Evolutionary conservation across 192 early-diverging fungal genomes (phyloP).

Genomic region (Linnemannia elongata): DNA sequence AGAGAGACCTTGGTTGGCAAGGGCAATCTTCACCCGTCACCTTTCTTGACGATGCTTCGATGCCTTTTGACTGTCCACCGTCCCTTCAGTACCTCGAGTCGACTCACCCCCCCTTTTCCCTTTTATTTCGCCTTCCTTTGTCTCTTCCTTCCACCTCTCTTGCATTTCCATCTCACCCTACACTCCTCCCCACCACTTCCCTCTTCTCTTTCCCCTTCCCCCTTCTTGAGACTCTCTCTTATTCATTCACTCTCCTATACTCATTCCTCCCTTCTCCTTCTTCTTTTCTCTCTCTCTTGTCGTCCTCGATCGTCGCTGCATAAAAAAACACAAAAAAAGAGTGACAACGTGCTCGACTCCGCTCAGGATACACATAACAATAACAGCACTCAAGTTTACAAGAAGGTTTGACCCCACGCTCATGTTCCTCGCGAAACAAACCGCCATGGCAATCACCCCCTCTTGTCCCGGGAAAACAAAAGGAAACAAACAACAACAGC

Average conservation of each 20-base stretch:
- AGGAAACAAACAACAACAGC: background rate
- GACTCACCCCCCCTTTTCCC: background rate
- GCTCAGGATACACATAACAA: constrained; percentile 7
- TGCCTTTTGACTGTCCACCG: no score
- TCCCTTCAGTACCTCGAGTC: background rate
- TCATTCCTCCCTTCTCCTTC: background rate
- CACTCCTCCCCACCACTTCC: background rate
- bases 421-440: constrained; percentile 4
- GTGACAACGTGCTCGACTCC: background rate
- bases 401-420: constrained; percentile 33
- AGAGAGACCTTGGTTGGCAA: no score
- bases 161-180: background rate
- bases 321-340: constrained; percentile 1
- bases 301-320: constrained; percentile 1
- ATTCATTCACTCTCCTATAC: background rate
- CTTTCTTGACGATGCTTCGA: background rate
- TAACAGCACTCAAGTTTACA: constrained; percentile 1
- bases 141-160: no score
- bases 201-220: background rate
- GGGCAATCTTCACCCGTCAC: no score
- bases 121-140: background rate
- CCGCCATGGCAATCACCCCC: background rate
- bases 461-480: background rate
- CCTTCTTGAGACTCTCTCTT: constrained; percentile 3
- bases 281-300: background rate